phyloP scores from a whole-genome alignment of 345 rosid species.

The Murraya koenigii region DNA sequence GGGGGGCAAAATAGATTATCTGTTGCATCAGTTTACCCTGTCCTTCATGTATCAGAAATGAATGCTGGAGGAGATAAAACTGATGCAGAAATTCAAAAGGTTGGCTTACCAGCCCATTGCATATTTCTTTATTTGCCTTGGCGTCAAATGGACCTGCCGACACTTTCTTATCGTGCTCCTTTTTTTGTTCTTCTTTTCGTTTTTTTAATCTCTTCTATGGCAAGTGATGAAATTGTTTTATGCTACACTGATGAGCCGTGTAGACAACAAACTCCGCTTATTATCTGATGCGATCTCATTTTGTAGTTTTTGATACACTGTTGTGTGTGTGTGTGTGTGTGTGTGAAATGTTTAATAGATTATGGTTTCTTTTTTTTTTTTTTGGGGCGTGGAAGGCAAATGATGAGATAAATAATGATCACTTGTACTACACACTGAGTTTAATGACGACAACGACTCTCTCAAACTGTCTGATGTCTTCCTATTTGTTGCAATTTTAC shows the following conservation, averaged over 20 bases:
- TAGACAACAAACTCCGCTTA: conserved; percentile 46
- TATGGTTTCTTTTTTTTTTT: background rate
- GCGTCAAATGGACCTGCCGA: conserved; percentile 61
- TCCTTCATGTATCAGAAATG: conserved; percentile 20
- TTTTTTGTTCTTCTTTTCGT: too few relatives aligned
- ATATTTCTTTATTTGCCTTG: conserved; percentile 31
- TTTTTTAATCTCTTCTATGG: background rate
- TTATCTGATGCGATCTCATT: conserved; percentile 47
- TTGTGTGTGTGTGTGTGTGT: background rate
- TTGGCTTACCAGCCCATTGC: conserved; percentile 68
- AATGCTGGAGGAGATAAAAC: conserved; percentile 45
- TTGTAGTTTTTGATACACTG: background rate
- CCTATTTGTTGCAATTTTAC: background rate
- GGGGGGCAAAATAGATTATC: background rate
- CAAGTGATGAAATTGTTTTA: conserved; percentile 47
- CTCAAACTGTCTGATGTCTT: conserved; percentile 64
- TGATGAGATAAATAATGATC: conserved; percentile 42
- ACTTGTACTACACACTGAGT: conserved; percentile 51
- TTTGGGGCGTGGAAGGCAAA: conserved; percentile 33
- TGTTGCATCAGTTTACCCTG: conserved; percentile 53
- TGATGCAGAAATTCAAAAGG: conserved; percentile 46
- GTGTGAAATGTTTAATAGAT: background rate
- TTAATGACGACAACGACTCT: conserved; percentile 41
- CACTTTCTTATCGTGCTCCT: background rate
- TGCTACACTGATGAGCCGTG: conserved; percentile 50